Evolutionary conservation across 1,139 yeast genomes (phyloP), one percentile per base, ranked within the genome.

Genomic region (Magnusiomyces sp.): DNA sequence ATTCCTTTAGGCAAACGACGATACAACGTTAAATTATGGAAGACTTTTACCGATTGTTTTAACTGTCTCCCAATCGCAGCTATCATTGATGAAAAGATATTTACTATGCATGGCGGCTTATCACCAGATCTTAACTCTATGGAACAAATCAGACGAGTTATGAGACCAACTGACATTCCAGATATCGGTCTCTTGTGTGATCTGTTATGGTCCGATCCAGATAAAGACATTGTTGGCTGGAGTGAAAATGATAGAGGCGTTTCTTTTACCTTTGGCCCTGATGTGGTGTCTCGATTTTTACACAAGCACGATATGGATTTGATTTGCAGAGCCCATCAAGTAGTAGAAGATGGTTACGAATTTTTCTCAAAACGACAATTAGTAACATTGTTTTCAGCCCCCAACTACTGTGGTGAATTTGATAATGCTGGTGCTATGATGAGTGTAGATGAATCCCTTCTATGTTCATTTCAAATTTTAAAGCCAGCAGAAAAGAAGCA

Each of bases 391-490:
- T 92, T 92, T 66, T 82, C 94, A 47, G 97, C 97, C 48, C 98
- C 97, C 58, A 92, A 92, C 71, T 92, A 92, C 68, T 92, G 97
- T 77, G 97, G 97, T 59, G 97, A 92, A 70, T 92, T 92, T 67
- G 97, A 92, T 69, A 92, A 92, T 67, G 97, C 97, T 9, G 98
- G 97, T 61, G 97, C 97, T 38, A 90, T 92, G 95, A 92, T 92
- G 98, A 83, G 95, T 62, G 97, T 92, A 50, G 97, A 92, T 68
- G 97, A 90, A 69, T 83, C 92, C 66, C 78, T 92, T 64, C 77
- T 92, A 62, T 92, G 98, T 74, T 89, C 97, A 16, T 92, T 92
- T 84, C 97, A 92, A 71, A 90, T 92, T 63, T 79, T 92, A 68
- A 92, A 92, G 71, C 98, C 97, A 37, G 97, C 97, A 46, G 97